Percentiles rank a stretch among this genome's conserved stretches.
Evolutionary conservation across 2,329 filamentous ascomycete species (phyloP).

Genomic region (Cercospora beticola): DNA sequence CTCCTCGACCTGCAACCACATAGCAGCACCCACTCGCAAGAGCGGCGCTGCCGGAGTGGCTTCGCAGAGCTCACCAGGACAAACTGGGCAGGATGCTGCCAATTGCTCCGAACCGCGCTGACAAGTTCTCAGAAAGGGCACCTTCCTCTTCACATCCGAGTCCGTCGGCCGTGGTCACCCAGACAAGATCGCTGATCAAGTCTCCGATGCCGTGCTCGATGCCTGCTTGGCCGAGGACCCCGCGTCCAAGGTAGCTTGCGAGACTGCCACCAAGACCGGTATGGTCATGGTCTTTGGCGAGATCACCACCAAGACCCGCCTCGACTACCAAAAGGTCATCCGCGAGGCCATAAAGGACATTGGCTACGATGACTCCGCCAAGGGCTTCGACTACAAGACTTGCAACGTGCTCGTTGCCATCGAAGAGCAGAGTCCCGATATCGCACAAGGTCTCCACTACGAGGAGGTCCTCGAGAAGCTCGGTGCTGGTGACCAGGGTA

Average conservation of each 20-base stretch:
- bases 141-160: constrained; percentile 50
- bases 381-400: constrained; percentile 99
- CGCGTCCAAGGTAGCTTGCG: constrained; percentile 96
- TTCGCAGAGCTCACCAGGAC: neutral
- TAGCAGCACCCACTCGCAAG: neutral
- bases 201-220: constrained; percentile 97
- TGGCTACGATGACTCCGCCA: constrained; percentile 92
- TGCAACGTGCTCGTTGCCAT: constrained; percentile 98
- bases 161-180: constrained; percentile 48
- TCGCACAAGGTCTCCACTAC: constrained; percentile 98
- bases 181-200: constrained; percentile 67
- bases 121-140: constrained; percentile 23
- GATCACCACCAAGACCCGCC: constrained; percentile 91
- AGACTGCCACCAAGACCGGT: constrained; percentile 99
- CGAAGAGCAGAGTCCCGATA: constrained; percentile 98
- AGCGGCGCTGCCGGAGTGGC: neutral
- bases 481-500: constrained; percentile 98
- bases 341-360: constrained; percentile 96
- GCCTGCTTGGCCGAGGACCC: constrained; percentile 93
- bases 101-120: neutral
- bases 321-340: constrained; percentile 99
- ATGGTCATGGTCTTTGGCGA: constrained; percentile 99
- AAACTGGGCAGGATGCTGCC: neutral
- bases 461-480: constrained; percentile 96
- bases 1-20: neutral